Conservation (phyloP, 2,329 filamentous ascomycete genomes). For the Penicillium sp. region DNA sequence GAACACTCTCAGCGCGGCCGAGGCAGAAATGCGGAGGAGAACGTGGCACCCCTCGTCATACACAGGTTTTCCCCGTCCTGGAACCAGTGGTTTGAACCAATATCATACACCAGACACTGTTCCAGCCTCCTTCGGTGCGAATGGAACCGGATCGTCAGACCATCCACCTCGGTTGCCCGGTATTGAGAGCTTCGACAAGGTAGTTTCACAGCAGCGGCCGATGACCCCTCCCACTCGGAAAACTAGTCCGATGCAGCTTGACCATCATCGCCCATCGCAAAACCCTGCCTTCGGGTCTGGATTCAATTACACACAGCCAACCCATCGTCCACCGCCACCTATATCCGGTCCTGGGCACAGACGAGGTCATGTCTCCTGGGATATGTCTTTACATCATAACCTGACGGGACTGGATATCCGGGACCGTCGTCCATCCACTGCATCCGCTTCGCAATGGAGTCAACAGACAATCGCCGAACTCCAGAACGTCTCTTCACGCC, state of each 20-base stretch:
- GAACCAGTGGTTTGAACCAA: constrained; percentile 70
- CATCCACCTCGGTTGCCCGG: constrained; percentile 72
- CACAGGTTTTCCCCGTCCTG: constrained; percentile 60
- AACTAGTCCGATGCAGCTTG: constrained; percentile 74
- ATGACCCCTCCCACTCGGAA: constrained; percentile 61
- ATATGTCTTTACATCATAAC: constrained; percentile 45
- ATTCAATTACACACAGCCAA: constrained; percentile 35
- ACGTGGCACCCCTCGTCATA: constrained; percentile 81
- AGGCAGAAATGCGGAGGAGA: constrained; percentile 74
- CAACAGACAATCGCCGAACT: constrained; percentile 45
- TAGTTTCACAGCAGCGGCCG: constrained; percentile 57
- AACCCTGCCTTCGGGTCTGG: constrained; percentile 32
- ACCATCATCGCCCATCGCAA: constrained; percentile 45
- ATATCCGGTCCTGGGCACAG: constrained; percentile 46
- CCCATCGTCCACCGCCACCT: constrained; percentile 39
- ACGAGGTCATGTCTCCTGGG: constrained; percentile 48
- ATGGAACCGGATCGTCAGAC: constrained; percentile 51
- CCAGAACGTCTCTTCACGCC: constrained; percentile 37
- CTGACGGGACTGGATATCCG: constrained; percentile 44
- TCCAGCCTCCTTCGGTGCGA: constrained; percentile 53
- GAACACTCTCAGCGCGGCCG: constrained; percentile 44
- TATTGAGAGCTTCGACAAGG: constrained; percentile 85
- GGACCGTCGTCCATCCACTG: constrained; percentile 36
- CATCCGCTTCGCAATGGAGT: constrained; percentile 40
- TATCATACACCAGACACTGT: constrained; percentile 66